Percentiles rank a stretch among this genome's conserved stretches.
Conservation (phyloP, 805 yeast species). For the Candida insectalens region DNA sequence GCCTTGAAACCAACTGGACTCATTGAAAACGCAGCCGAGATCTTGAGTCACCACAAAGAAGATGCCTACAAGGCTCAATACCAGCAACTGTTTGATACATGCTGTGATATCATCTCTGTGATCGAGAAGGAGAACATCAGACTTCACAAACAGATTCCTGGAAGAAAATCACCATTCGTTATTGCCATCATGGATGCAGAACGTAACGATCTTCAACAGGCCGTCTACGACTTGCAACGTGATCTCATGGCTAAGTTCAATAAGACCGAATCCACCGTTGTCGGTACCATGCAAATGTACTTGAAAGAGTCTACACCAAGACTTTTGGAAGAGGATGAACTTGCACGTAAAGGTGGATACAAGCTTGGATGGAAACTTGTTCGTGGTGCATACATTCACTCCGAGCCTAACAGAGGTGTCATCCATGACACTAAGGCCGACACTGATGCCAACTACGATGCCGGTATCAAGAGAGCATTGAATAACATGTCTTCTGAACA, state of each 20-base stretch:
- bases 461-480: conserved; percentile 55
- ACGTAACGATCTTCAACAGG: conserved; percentile 77
- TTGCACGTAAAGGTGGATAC: conserved; percentile 55
- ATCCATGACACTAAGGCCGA: conserved; percentile 69
- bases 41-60: conserved; percentile 49
- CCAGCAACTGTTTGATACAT: conserved; percentile 52
- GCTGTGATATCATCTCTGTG: conserved; percentile 51
- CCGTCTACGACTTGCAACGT: conserved; percentile 86
- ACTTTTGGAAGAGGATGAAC: conserved; percentile 49
- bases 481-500: conserved; percentile 38
- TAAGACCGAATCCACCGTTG: conserved; percentile 55
- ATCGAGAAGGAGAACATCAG: conserved; percentile 42
- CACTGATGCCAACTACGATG: conserved; percentile 72
- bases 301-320: conserved; percentile 60
- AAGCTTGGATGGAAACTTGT: conserved; percentile 82
- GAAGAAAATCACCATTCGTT: conserved; percentile 61
- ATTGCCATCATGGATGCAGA: conserved; percentile 87
- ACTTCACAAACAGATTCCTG: conserved; percentile 44
- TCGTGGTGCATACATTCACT: conserved; percentile 91
- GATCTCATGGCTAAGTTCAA: conserved; percentile 68
- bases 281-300: conserved; percentile 92
- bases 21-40: conserved; percentile 64
- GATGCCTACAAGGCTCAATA: conserved; percentile 43
- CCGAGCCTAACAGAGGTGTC: conserved; percentile 67
- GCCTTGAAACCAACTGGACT: conserved; percentile 93